Evolutionary conservation across 352 stramenopile genomes (phyloP).

Genomic region (Globisporangium uncinulatum): DNA sequence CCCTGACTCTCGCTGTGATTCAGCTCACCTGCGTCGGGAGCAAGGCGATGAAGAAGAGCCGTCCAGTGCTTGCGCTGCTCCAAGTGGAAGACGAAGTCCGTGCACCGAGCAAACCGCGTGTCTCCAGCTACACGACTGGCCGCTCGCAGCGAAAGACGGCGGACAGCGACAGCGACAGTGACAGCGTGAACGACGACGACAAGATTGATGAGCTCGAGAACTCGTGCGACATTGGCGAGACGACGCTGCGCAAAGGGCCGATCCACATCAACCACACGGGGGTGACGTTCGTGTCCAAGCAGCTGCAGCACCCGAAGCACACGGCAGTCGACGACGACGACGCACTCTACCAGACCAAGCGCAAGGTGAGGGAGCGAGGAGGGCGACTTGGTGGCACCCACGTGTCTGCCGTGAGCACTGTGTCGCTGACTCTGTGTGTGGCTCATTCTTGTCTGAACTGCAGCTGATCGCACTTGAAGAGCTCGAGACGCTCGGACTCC

Average conservation of each 20-base stretch:
- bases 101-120: slow-evolving; percentile 6
- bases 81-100: slow-evolving; percentile 16
- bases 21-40: too few species aligned
- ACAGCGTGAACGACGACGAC: slow-evolving; percentile 7
- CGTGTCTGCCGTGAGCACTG: too few species aligned
- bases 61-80: slow-evolving; percentile 15
- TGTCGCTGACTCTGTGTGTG: too few species aligned
- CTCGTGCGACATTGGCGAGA: slow-evolving; percentile 74
- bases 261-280: slow-evolving; percentile 62
- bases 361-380: slow-evolving; percentile 1
- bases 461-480: slow-evolving; percentile 43
- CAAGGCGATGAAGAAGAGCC: slow-evolving; percentile 12
- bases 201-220: slow-evolving; percentile 44
- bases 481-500: slow-evolving; percentile 41
- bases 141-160: slow-evolving; percentile 7
- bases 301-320: slow-evolving; percentile 2
- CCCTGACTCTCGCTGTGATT: too few species aligned
- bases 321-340: not conserved
- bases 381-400: not conserved
- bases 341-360: slow-evolving; percentile 4
- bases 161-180: slow-evolving; percentile 8
- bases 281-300: slow-evolving; percentile 39
- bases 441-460: not conserved
- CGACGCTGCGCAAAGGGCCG: slow-evolving; percentile 52
- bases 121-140: not conserved